Conservation (phyloP, 75 land plant species). For the Selaginella tamariscina region DNA sequence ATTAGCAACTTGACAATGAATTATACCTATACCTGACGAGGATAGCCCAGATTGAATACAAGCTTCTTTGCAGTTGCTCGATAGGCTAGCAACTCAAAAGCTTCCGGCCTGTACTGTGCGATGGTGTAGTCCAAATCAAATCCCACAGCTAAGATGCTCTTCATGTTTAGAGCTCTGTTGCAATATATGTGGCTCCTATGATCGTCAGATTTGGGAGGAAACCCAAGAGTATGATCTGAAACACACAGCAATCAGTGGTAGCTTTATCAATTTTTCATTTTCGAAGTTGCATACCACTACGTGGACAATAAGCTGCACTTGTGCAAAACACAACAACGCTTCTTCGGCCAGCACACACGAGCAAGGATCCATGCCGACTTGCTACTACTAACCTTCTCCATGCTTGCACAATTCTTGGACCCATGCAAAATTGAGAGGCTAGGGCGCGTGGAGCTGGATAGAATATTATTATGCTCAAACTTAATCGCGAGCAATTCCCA, state of each 20-base stretch:
- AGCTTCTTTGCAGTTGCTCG: conserved; percentile 70
- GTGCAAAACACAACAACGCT: too few species aligned
- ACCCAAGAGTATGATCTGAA: too few species aligned
- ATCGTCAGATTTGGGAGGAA: too few species aligned
- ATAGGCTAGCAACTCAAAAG: conserved; percentile 90
- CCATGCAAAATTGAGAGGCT: neutral
- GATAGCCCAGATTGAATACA: conserved; percentile 74
- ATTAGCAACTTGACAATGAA: neutral
- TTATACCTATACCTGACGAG: conserved; percentile 47
- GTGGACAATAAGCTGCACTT: too few species aligned
- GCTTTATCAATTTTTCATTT: too few species aligned
- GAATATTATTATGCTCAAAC: neutral
- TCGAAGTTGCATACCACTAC: too few species aligned
- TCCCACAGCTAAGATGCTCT: conserved; percentile 81
- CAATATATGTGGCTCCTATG: conserved; percentile 76
- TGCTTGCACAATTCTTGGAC: neutral
- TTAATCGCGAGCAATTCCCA: neutral
- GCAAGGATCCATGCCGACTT: neutral
- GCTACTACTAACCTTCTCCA: neutral
- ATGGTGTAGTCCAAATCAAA: conserved; percentile 99
- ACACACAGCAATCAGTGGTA: too few species aligned
- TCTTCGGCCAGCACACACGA: too few species aligned
- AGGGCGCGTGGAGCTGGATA: too few species aligned
- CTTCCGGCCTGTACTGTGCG: conserved; percentile 93
- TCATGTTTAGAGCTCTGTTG: conserved; percentile 92